phyloP scores from a whole-genome alignment of 2,329 filamentous ascomycete species.

The Colletotrichum sansevieriae region DNA sequence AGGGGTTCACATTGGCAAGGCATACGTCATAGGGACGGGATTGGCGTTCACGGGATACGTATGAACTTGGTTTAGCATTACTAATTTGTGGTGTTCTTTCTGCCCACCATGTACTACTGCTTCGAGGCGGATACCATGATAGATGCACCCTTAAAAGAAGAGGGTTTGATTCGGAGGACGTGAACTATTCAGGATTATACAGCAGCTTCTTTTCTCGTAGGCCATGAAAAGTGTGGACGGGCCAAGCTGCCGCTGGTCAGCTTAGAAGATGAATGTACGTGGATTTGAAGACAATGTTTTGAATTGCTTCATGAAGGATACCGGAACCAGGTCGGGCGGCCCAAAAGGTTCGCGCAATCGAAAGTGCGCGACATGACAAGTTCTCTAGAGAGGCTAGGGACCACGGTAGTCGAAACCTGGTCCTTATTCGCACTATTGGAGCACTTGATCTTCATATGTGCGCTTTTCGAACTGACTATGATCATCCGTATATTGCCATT shows the following conservation, averaged over 20 bases:
- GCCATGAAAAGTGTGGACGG: neutral
- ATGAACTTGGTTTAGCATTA: conserved; percentile 31
- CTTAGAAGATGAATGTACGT: no score
- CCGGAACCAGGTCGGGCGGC: no score
- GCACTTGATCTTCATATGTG: no score
- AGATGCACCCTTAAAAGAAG: conserved; percentile 31
- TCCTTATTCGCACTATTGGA: no score
- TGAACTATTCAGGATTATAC: conserved; percentile 12
- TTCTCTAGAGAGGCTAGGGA: no score
- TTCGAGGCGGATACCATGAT: conserved; percentile 40
- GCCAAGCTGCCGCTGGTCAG: neutral
- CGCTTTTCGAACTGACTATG: no score
- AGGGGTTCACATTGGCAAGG: conserved; percentile 29
- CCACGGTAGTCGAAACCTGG: no score
- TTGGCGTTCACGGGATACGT: conserved; percentile 29
- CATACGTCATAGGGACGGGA: conserved; percentile 14
- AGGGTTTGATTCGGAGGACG: conserved; percentile 20
- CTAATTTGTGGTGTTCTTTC: conserved; percentile 21
- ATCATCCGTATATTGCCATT: no score
- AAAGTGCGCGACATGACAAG: no score
- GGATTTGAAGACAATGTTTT: no score
- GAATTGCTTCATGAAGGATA: no score
- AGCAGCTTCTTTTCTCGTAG: conserved; percentile 19
- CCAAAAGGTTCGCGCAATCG: no score
- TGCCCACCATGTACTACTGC: conserved; percentile 26